A percentile compares a stretch with the other conserved stretches of the same genome.
Conservation (phyloP, 768 basidiomycete species). For the Termitomyces sp. region DNA sequence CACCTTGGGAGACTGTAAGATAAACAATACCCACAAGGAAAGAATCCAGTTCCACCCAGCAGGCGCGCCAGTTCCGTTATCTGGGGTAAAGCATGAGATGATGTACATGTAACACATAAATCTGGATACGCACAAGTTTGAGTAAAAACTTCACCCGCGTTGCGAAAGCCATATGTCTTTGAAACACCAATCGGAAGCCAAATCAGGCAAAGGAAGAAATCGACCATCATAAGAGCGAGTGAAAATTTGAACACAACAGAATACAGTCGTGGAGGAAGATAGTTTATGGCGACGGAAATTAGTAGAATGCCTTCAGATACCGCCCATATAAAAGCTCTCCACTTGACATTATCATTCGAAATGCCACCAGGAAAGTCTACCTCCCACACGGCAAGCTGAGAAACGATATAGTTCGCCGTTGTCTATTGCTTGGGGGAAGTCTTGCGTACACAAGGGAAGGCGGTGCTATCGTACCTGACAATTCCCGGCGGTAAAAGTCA, state of each 20-base stretch:
- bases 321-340: constrained; percentile 82
- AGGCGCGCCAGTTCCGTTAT: constrained; percentile 86
- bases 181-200: constrained; percentile 93
- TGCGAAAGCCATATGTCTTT: constrained; percentile 84
- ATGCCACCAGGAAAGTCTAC: constrained; percentile 80
- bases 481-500: constrained; percentile 87
- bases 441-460: not conserved
- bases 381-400: constrained; percentile 76
- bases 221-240: constrained; percentile 69
- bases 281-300: constrained; percentile 76
- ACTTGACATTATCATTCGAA: constrained; percentile 67
- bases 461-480: constrained; percentile 55
- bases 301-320: constrained; percentile 70
- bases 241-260: constrained; percentile 76
- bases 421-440: constrained; percentile 40
- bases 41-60: constrained; percentile 90
- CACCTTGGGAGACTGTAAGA: not conserved
- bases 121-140: constrained; percentile 54
- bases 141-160: constrained; percentile 80
- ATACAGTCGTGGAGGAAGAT: constrained; percentile 73
- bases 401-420: constrained; percentile 86
- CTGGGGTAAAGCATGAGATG: constrained; percentile 28
- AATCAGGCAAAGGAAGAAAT: constrained; percentile 83
- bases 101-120: not conserved
- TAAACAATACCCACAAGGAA: constrained; percentile 52